Conservation (phyloP, 1,284 basidiomycete genomes). For the Porogramme epimiltina region DNA sequence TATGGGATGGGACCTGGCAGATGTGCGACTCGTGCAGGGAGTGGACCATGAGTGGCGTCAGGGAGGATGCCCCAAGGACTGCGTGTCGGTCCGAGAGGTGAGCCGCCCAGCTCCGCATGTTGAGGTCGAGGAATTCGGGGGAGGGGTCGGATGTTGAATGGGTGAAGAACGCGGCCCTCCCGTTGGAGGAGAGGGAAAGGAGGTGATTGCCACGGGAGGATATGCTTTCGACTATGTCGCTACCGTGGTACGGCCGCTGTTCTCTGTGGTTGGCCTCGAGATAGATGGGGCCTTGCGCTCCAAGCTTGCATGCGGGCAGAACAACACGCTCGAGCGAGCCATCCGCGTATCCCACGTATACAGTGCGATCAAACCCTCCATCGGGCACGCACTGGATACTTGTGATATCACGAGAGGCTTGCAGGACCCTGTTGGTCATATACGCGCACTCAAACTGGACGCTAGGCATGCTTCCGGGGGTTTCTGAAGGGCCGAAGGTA, state of each 20-base stretch:
- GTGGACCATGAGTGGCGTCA: slow-evolving; percentile 59
- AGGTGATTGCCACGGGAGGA: slow-evolving; percentile 45
- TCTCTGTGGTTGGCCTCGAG: slow-evolving; percentile 23
- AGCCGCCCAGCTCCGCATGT: slow-evolving; percentile 60
- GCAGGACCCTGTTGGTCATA: slow-evolving; percentile 38
- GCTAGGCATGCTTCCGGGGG: slow-evolving; percentile 39
- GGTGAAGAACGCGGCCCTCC: slow-evolving; percentile 47
- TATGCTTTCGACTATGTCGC: slow-evolving; percentile 56
- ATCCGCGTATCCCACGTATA: slow-evolving; percentile 65
- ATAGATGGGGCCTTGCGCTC: slow-evolving; percentile 18
- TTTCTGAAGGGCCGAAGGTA: slow-evolving; percentile 40
- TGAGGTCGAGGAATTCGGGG: slow-evolving; percentile 43
- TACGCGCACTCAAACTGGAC: slow-evolving; percentile 53
- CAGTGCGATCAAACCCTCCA: slow-evolving; percentile 45
- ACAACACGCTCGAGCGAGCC: slow-evolving; percentile 54
- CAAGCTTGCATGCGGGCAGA: slow-evolving; percentile 34
- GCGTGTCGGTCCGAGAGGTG: slow-evolving; percentile 54
- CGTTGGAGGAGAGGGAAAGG: slow-evolving; percentile 59
- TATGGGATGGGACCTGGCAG: slow-evolving; percentile 45
- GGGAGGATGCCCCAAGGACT: slow-evolving; percentile 65
- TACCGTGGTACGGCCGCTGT: slow-evolving; percentile 35
- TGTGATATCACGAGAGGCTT: slow-evolving; percentile 53
- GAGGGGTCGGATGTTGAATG: slow-evolving; percentile 19
- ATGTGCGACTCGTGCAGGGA: slow-evolving; percentile 48
- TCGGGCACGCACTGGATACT: slow-evolving; percentile 50